Base-by-base conservation (phyloP, 2,329 filamentous ascomycete species). In the Fusarium torreyae region DNA sequence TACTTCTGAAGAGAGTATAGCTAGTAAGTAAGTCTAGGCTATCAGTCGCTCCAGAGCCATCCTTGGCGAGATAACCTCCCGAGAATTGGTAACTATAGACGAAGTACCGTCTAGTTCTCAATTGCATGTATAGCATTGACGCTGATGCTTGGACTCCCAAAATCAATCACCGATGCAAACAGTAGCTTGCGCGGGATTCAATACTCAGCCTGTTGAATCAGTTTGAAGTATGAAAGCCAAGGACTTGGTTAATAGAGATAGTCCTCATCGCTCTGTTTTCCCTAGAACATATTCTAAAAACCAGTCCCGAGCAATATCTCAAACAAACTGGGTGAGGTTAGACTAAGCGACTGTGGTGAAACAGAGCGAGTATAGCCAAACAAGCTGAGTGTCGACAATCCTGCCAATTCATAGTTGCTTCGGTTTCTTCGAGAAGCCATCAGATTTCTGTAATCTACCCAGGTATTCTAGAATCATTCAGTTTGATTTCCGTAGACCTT, bases 71-170 rank as follows among this genome's bases (percentile, higher is more conserved):
- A 20, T 22, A 9, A 42, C 18, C n/a, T 17, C 28, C 5, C 22
- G 20, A 63, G 18, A 31, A 24, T 18, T 15, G 43, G 62, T 60
- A 65, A 59, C 45, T 42, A 40, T 59, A 65, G 31, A 65, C 60
- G 62, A 52, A 40, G 9, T 44, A 44, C 28, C 7, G 46, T 24
- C 28, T 40, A 40, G 40, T 6, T 58, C 24, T 31, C n/a, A 17
- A 54, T 40, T 22, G 17, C 15, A 18, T 22, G 55, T 22, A 14
- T 8, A 26, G 20, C 18, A 26, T 44, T 44, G 15, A 20, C 17
- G 22, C 38, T n/a, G 22, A 34, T 58, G 5, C n/a, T 22, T 34
- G 13, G 33, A 28, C 13, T 28, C 46, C 7, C 15, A 7, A 7
- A 36, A 36, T 40, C 10, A 9, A 24, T 10, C 20, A 28, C 50